Evolutionary conservation across 371 early-diverging fungal species (phyloP).

Genomic region (Nosema muscidifuracis): DNA sequence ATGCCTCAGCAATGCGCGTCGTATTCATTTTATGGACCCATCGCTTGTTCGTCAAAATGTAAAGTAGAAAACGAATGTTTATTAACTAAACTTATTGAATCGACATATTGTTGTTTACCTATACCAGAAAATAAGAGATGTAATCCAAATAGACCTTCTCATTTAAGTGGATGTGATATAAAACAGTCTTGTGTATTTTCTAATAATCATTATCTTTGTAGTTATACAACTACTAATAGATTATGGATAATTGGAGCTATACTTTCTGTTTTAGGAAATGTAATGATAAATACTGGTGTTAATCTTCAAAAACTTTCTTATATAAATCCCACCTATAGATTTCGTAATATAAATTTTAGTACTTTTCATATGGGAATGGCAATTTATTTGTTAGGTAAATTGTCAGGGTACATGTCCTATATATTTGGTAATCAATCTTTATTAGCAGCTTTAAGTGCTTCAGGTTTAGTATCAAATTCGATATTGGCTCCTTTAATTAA

Average conservation of each 20-base stretch:
- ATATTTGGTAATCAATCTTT: conserved; percentile 77
- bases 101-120: conserved; percentile 59
- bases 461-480: conserved; percentile 72
- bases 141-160: conserved; percentile 50
- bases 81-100: conserved; percentile 8
- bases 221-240: conserved; percentile 36
- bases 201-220: conserved; percentile 58
- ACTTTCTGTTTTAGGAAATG: conserved; percentile 68
- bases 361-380: conserved; percentile 65
- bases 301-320: conserved; percentile 76
- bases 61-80: conserved; percentile 50
- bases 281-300: conserved; percentile 71
- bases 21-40: conserved; percentile 62
- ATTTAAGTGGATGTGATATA: conserved; percentile 59
- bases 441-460: conserved; percentile 71
- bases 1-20: conserved; percentile 62
- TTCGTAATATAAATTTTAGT: conserved; percentile 37
- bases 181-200: conserved; percentile 51
- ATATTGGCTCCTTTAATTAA: conserved; percentile 75
- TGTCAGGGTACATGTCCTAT: conserved; percentile 70
- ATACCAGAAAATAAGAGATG: conserved; percentile 61
- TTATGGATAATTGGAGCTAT: conserved; percentile 67
- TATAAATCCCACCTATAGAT: conserved; percentile 55
- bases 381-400: conserved; percentile 69
- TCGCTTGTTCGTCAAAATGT: conserved; percentile 62